phyloP scores from a whole-genome alignment of 2,329 filamentous ascomycete genomes.

The Colletotrichum godetiae region DNA sequence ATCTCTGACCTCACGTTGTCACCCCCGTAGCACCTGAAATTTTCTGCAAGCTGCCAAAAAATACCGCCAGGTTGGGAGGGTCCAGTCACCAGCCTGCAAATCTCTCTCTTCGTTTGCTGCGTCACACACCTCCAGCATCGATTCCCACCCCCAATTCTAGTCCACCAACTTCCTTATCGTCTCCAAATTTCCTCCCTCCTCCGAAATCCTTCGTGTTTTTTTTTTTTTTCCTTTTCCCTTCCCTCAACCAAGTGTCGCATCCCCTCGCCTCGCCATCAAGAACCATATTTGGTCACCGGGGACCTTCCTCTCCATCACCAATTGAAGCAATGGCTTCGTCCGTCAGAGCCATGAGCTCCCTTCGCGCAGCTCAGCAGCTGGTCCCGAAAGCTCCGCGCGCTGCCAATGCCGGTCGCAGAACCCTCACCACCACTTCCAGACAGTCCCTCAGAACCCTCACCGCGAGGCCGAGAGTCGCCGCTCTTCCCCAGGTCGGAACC shows the following conservation, averaged over 20 bases:
- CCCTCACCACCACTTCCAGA: constrained; percentile 47
- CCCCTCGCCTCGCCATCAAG: constrained; percentile 16
- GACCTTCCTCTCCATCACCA: constrained; percentile 35
- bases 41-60: constrained; percentile 30
- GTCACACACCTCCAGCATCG: constrained; percentile 17
- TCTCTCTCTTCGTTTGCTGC: constrained; percentile 23
- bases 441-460: constrained; percentile 23
- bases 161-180: constrained; percentile 33
- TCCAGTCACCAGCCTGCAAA: constrained; percentile 32
- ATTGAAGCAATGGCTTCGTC: constrained; percentile 57
- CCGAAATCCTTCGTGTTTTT: neutral
- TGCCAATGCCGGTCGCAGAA: constrained; percentile 43
- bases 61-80: constrained; percentile 32
- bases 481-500: constrained; percentile 34
- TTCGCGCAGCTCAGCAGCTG: constrained; percentile 41
- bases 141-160: constrained; percentile 1
- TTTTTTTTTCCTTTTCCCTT: constrained; percentile 18
- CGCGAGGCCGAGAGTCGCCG: constrained; percentile 26
- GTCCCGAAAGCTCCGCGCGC: constrained; percentile 40
- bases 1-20: constrained; percentile 35
- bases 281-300: constrained; percentile 15
- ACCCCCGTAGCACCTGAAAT: constrained; percentile 35
- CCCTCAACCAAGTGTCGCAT: constrained; percentile 21
- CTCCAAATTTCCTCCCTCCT: constrained; percentile 28
- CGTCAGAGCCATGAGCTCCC: constrained; percentile 53